phyloP scores from a whole-genome alignment of 768 basidiomycete species.

The Leccinum rimulosum region DNA sequence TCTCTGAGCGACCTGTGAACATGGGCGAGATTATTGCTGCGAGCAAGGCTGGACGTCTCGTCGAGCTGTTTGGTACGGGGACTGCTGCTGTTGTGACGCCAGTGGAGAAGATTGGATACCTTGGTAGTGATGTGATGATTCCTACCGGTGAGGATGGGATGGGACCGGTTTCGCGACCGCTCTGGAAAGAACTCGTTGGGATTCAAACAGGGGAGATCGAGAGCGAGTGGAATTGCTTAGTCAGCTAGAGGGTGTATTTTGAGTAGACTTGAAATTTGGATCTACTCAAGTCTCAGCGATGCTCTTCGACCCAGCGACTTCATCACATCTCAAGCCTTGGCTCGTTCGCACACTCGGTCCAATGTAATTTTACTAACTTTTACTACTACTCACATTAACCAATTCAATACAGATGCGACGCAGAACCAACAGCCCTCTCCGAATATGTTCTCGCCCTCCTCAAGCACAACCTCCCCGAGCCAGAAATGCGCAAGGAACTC shows the following conservation, averaged over 20 bases:
- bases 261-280: background rate
- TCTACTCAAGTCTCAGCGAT: conserved; percentile 34
- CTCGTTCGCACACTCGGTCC: conserved; percentile 86
- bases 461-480: conserved; percentile 83
- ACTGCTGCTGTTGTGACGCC: conserved; percentile 54
- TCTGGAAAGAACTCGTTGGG: conserved; percentile 49
- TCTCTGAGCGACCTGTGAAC: conserved; percentile 68
- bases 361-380: conserved; percentile 43
- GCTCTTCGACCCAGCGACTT: conserved; percentile 66
- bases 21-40: conserved; percentile 71
- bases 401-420: conserved; percentile 71
- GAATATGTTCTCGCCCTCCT: conserved; percentile 94
- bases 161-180: conserved; percentile 58
- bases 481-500: conserved; percentile 80
- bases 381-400: background rate
- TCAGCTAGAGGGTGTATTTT: background rate
- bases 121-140: conserved; percentile 50
- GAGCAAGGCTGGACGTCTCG: conserved; percentile 38
- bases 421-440: conserved; percentile 88
- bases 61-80: conserved; percentile 51
- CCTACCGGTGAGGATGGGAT: conserved; percentile 69
- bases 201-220: conserved; percentile 76
- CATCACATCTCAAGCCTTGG: conserved; percentile 79
- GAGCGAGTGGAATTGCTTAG: conserved; percentile 77
- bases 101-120: conserved; percentile 56